phyloP scores from a whole-genome alignment of 2,329 filamentous ascomycete genomes.

The Dactylella cylindrospora region DNA sequence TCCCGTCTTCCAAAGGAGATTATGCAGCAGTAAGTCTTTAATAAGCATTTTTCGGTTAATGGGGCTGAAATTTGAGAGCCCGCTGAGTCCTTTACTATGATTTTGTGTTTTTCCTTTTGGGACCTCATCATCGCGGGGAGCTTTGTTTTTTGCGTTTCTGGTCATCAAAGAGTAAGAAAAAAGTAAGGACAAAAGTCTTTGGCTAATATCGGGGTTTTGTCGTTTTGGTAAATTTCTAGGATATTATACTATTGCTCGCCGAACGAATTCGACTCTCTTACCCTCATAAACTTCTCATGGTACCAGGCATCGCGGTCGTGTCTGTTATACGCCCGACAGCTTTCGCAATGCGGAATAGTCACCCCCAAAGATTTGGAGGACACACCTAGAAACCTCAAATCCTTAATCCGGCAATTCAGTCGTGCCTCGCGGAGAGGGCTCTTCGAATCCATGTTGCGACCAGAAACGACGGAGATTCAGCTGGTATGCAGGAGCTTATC shows the following conservation, averaged over 20 bases:
- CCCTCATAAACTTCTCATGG: slow-evolving; percentile 68
- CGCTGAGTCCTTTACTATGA: too few species aligned
- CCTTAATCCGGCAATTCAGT: slow-evolving; percentile 67
- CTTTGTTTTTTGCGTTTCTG: too few species aligned
- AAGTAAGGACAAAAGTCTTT: too few species aligned
- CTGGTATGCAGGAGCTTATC: slow-evolving; percentile 81
- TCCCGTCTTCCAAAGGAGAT: slow-evolving; percentile 67
- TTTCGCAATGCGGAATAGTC: slow-evolving; percentile 64
- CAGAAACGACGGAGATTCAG: slow-evolving; percentile 70
- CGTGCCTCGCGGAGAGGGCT: slow-evolving; percentile 73
- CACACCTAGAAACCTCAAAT: slow-evolving; percentile 58
- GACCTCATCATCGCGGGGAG: too few species aligned
- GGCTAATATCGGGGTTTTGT: slow-evolving; percentile 1
- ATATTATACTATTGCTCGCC: slow-evolving; percentile 64
- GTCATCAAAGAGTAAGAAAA: too few species aligned
- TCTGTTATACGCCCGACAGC: slow-evolving; percentile 65
- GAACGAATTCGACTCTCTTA: slow-evolving; percentile 66
- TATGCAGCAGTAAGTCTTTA: slow-evolving; percentile 65
- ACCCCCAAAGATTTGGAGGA: slow-evolving; percentile 55
- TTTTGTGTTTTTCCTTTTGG: too few species aligned
- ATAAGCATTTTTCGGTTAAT: too few species aligned
- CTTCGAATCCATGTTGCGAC: slow-evolving; percentile 73
- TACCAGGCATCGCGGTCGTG: slow-evolving; percentile 64
- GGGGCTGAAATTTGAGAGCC: too few species aligned
- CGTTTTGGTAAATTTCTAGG: slow-evolving; percentile 53